Percentiles rank a stretch among this genome's conserved stretches.
Evolutionary conservation across 257 asterid genomes (phyloP).

Genomic region (Sherardia arvensis): DNA sequence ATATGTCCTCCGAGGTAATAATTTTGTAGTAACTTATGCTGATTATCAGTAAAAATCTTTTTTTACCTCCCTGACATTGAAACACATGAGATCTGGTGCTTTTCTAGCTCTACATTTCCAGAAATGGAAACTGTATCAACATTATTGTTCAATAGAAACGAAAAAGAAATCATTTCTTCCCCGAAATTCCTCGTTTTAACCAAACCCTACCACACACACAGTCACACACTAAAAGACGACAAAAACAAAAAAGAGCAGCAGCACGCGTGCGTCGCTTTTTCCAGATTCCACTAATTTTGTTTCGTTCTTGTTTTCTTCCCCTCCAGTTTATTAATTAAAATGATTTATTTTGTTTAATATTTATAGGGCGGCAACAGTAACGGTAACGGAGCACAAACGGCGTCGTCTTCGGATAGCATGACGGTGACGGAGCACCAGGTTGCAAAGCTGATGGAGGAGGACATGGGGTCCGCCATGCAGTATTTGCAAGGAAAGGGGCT

Average conservation of each 20-base stretch:
- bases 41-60: too few relatives aligned
- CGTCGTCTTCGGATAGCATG: conserved; percentile 62
- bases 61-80: neutral
- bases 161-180: conserved; percentile 11
- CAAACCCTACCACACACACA: conserved; percentile 25
- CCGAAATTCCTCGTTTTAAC: conserved; percentile 1
- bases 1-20: conserved; percentile 68
- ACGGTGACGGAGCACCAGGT: conserved; percentile 85
- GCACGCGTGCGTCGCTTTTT: conserved; percentile 73
- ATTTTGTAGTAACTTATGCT: too few relatives aligned
- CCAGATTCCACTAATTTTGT: conserved; percentile 38
- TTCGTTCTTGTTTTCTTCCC: neutral
- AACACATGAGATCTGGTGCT: neutral
- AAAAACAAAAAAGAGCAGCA: conserved; percentile 55
- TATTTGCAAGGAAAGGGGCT: conserved; percentile 91
- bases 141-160: neutral
- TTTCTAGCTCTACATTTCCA: conserved; percentile 12
- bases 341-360: neutral
- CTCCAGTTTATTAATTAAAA: neutral
- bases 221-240: conserved; percentile 40
- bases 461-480: conserved; percentile 97
- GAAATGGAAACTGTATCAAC: neutral
- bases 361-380: conserved; percentile 20
- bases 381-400: conserved; percentile 47
- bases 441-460: conserved; percentile 90